These are phyloP conservation scores for Cyclanthera cordifolia DNA, from an alignment of 306 rosid species.

Conservation along the genomic window DNA sequence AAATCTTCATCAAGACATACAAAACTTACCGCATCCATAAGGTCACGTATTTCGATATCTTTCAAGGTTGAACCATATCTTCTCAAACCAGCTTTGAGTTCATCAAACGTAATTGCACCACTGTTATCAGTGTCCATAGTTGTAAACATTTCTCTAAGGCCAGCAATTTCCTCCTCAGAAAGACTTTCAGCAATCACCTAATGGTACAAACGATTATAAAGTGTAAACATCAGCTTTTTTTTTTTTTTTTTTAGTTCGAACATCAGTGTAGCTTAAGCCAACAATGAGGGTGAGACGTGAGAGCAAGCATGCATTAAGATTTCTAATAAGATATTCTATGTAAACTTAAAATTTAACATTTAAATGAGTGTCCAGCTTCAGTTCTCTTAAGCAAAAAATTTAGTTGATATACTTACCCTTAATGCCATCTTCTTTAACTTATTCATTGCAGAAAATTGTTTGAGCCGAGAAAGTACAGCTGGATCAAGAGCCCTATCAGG, in stretches of 20 bases:
- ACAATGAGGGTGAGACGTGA: background rate
- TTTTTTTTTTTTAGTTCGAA: too few species aligned
- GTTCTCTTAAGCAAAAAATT: background rate
- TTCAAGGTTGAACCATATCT: conserved; percentile 75
- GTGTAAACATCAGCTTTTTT: background rate
- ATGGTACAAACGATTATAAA: conserved; percentile 3
- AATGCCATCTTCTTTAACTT: conserved; percentile 98
- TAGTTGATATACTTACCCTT: conserved; percentile 46
- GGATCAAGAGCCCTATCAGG: conserved; percentile 95
- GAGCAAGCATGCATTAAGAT: background rate
- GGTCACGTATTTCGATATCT: conserved; percentile 71
- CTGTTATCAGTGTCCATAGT: conserved; percentile 74
- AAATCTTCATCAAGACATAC: background rate
- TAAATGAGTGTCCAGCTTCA: background rate
- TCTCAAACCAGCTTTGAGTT: conserved; percentile 70
- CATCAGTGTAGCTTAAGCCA: background rate
- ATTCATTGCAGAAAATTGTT: conserved; percentile 97
- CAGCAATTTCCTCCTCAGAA: conserved; percentile 73
- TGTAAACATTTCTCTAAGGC: conserved; percentile 63
- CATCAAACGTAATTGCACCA: conserved; percentile 71
- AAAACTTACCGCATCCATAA: conserved; percentile 55
- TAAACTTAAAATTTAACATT: background rate
- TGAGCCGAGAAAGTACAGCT: conserved; percentile 98
- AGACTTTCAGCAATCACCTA: conserved; percentile 76
- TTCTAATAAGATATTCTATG: background rate